phyloP scores from a whole-genome alignment of 306 rosid genomes.

The Lathyrus sativus region DNA sequence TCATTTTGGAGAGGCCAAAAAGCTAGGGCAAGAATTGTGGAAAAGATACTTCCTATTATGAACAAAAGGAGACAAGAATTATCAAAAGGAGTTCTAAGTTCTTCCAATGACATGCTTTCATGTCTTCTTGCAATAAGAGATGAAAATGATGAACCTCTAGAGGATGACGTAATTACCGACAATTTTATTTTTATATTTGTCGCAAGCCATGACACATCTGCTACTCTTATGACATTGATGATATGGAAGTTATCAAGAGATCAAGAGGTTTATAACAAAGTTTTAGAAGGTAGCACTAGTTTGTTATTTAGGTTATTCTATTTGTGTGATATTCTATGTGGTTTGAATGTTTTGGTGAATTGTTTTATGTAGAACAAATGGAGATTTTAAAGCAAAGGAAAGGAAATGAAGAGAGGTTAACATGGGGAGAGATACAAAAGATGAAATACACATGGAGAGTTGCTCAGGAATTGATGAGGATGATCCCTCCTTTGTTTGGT shows the following conservation, averaged over 20 bases:
- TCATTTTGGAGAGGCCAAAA: constrained; percentile 47
- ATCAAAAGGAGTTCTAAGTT: constrained; percentile 41
- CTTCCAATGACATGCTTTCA: constrained; percentile 45
- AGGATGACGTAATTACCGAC: constrained; percentile 46
- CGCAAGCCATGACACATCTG: constrained; percentile 55
- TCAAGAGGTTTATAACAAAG: constrained; percentile 48
- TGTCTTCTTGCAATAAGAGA: constrained; percentile 51
- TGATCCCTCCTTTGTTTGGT: constrained; percentile 56
- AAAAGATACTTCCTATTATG: constrained; percentile 43
- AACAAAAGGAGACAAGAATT: constrained; percentile 43
- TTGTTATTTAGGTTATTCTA: neutral
- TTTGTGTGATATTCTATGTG: neutral
- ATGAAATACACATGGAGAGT: constrained; percentile 68
- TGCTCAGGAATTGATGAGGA: constrained; percentile 59
- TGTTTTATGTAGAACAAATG: constrained; percentile 45
- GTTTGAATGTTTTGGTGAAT: neutral
- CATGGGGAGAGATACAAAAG: constrained; percentile 56
- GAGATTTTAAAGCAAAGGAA: constrained; percentile 48
- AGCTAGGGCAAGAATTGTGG: constrained; percentile 51
- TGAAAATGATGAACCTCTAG: constrained; percentile 46
- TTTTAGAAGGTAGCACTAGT: constrained; percentile 47
- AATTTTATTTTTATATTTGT: constrained; percentile 47
- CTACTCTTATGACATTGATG: constrained; percentile 53
- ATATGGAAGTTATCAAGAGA: constrained; percentile 58
- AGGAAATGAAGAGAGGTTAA: constrained; percentile 42